Evolutionary conservation across 805 yeast species (phyloP).

Genomic region (Candida anglica): DNA sequence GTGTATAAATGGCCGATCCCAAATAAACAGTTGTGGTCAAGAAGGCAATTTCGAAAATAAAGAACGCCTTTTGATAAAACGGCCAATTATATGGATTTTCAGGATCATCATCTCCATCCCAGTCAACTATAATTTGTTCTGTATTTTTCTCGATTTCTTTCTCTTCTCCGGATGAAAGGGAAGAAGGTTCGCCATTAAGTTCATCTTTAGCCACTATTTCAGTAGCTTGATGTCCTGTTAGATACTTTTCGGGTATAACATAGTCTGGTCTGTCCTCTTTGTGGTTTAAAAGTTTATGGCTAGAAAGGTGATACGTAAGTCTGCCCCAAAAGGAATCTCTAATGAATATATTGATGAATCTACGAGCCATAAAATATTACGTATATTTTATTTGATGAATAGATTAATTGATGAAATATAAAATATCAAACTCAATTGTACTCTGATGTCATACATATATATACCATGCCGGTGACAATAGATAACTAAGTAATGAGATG

Average conservation of each 20-base stretch:
- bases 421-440: too few species aligned
- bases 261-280: slow-evolving; percentile 27
- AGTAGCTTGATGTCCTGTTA: slow-evolving; percentile 4
- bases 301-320: slow-evolving; percentile 21
- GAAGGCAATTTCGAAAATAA: slow-evolving; percentile 37
- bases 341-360: slow-evolving; percentile 20
- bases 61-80: slow-evolving; percentile 28
- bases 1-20: slow-evolving; percentile 50
- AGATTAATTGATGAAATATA: too few species aligned
- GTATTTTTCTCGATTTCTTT: background rate
- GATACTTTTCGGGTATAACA: slow-evolving; percentile 28
- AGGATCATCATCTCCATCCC: slow-evolving; percentile 47
- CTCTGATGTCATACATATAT: too few species aligned
- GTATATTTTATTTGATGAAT: too few species aligned
- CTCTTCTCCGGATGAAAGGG: slow-evolving; percentile 3
- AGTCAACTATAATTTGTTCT: slow-evolving; percentile 6
- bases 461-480: too few species aligned
- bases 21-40: slow-evolving; percentile 47
- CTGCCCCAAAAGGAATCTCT: slow-evolving; percentile 31
- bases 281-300: slow-evolving; percentile 17
- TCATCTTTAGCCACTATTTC: too few species aligned
- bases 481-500: too few species aligned
- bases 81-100: slow-evolving; percentile 61
- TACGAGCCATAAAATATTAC: too few species aligned
- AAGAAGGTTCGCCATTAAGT: too few species aligned